Evolutionary conservation across 1,284 basidiomycete genomes (phyloP).

Genomic region (Rhodotorula sp.): DNA sequence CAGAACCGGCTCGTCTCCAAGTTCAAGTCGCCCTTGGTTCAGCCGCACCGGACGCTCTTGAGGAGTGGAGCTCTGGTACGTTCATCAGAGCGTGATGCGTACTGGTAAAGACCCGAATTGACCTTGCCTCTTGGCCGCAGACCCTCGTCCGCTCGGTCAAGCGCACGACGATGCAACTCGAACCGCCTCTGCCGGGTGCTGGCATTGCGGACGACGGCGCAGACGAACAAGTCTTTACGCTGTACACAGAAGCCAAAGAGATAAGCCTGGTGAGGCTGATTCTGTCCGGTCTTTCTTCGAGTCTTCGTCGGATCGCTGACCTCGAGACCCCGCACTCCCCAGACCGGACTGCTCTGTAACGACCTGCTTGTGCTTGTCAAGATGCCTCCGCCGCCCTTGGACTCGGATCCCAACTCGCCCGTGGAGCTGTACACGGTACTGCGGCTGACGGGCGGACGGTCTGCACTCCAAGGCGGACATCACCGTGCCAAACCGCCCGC

Average conservation of each 20-base stretch:
- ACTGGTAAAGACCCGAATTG: background rate
- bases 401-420: constrained; percentile 62
- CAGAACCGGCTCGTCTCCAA: constrained; percentile 84
- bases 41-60: constrained; percentile 79
- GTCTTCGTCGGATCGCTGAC: background rate
- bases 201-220: background rate
- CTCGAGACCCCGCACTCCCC: background rate
- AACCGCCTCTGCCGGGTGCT: constrained; percentile 46
- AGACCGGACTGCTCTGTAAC: constrained; percentile 69
- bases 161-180: constrained; percentile 78
- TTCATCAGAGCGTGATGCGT: background rate
- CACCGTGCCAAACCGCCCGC: constrained; percentile 66
- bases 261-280: constrained; percentile 8
- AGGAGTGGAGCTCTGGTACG: constrained; percentile 45
- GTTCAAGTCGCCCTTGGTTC: constrained; percentile 92
- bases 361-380: constrained; percentile 86
- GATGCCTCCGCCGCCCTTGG: constrained; percentile 65
- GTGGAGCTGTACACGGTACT: constrained; percentile 92
- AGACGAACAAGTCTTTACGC: constrained; percentile 15
- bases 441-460: constrained; percentile 56
- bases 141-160: constrained; percentile 57
- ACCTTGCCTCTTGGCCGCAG: constrained; percentile 55
- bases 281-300: background rate
- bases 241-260: constrained; percentile 12
- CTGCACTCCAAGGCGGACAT: background rate